These are phyloP conservation scores for Gnomoniopsis smithogilvyi DNA, from an alignment of 2,329 filamentous ascomycete genomes.

Conservation along the genomic window DNA sequence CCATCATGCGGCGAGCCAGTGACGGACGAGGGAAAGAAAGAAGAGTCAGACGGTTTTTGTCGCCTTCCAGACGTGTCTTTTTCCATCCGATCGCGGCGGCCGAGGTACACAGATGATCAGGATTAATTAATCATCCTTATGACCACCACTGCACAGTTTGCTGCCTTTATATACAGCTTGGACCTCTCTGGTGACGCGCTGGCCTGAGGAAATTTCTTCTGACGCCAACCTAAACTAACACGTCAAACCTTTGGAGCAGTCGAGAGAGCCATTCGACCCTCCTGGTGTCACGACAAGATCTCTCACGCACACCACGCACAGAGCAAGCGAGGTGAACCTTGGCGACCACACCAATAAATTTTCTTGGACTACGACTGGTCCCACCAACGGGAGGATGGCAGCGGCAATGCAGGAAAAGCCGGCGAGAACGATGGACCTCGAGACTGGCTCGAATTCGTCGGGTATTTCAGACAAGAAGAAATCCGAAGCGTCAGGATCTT, in stretches of 20 bases:
- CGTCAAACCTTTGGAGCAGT: background rate
- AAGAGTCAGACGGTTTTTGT: conserved; percentile 5
- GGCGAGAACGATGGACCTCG: conserved; percentile 1
- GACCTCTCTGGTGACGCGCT: background rate
- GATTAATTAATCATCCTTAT: conserved; percentile 1
- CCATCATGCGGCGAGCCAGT: background rate
- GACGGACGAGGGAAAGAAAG: background rate
- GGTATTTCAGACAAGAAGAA: background rate
- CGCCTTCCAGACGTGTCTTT: background rate
- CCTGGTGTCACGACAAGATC: background rate
- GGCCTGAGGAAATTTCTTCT: background rate
- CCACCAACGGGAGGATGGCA: background rate
- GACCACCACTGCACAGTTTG: background rate
- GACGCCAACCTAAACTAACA: background rate
- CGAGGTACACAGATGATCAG: background rate
- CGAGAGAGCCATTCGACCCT: background rate
- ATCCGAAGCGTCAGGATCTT: background rate
- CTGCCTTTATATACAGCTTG: conserved; percentile 1
- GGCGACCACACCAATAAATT: background rate
- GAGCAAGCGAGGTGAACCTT: background rate
- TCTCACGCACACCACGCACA: background rate
- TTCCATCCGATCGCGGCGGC: conserved; percentile 11
- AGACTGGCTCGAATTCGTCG: conserved; percentile 8
- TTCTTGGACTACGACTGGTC: background rate
- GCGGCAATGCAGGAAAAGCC: conserved; percentile 5